A percentile compares a stretch with the other conserved stretches of the same genome.
Conservation (phyloP, 139 green algal species). For the Coccomyxa sp. region DNA sequence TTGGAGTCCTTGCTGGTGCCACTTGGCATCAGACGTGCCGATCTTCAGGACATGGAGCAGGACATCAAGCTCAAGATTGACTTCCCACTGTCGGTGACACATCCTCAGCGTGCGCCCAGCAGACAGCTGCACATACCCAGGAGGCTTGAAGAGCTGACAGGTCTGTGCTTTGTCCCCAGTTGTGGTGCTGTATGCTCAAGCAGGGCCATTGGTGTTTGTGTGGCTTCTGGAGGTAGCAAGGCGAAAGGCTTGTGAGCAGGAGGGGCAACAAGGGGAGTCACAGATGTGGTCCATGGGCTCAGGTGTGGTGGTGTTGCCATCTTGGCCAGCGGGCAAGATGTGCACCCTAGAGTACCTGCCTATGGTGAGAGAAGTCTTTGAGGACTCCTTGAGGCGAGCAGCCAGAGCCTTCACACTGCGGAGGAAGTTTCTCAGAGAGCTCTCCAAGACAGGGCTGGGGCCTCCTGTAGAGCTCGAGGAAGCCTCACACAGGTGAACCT, state of each 20-base stretch:
- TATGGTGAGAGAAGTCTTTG: neutral
- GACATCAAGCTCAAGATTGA: neutral
- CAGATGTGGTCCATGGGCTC: neutral
- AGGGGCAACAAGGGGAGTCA: neutral
- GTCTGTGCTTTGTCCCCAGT: neutral
- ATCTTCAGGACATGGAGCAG: neutral
- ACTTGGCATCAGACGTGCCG: neutral
- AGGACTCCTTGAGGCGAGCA: neutral
- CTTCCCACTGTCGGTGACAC: neutral
- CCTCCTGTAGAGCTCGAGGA: neutral
- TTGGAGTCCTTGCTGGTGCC: neutral
- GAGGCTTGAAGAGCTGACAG: neutral
- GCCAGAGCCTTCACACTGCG: neutral
- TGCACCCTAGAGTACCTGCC: neutral
- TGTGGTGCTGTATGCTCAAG: neutral
- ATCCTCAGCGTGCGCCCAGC: neutral
- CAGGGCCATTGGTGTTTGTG: neutral
- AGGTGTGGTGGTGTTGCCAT: neutral
- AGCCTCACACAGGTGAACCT: neutral
- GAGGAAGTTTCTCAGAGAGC: neutral
- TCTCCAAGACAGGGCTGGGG: neutral
- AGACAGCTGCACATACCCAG: neutral
- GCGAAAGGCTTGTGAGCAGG: neutral
- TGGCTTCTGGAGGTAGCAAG: neutral
- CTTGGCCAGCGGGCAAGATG: neutral